These are phyloP conservation scores for Quercus bicolor DNA, from an alignment of 306 rosid species.

Conservation along the genomic window DNA sequence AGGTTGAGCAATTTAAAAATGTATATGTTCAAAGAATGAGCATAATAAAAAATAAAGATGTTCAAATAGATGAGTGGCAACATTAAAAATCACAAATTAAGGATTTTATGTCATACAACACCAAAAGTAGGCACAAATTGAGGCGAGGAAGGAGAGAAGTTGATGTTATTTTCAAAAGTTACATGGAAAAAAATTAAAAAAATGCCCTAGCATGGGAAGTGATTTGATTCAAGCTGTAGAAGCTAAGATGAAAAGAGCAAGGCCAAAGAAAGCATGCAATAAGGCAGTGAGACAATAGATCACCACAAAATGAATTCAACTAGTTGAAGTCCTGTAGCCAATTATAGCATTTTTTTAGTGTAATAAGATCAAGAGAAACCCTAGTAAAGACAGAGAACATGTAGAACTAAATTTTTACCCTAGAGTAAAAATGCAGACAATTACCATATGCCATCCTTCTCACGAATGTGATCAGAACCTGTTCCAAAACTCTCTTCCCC, in stretches of 20 bases:
- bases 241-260: background rate
- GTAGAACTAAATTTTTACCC: background rate
- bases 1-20: background rate
- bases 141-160: background rate
- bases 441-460: conserved; percentile 98
- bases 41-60: background rate
- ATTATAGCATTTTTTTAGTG: background rate
- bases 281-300: background rate
- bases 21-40: background rate
- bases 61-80: background rate
- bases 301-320: background rate
- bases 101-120: background rate
- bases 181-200: background rate
- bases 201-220: background rate
- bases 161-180: background rate
- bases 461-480: conserved; percentile 98
- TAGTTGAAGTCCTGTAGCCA: background rate
- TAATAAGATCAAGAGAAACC: background rate
- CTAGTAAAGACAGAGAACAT: background rate
- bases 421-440: conserved; percentile 22
- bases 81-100: background rate
- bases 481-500: conserved; percentile 99
- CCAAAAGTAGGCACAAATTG: background rate
- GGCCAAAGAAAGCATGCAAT: background rate
- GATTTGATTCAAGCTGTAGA: background rate